phyloP scores from a whole-genome alignment of 108 stramenopile species.

The Cyclotella baltica region DNA sequence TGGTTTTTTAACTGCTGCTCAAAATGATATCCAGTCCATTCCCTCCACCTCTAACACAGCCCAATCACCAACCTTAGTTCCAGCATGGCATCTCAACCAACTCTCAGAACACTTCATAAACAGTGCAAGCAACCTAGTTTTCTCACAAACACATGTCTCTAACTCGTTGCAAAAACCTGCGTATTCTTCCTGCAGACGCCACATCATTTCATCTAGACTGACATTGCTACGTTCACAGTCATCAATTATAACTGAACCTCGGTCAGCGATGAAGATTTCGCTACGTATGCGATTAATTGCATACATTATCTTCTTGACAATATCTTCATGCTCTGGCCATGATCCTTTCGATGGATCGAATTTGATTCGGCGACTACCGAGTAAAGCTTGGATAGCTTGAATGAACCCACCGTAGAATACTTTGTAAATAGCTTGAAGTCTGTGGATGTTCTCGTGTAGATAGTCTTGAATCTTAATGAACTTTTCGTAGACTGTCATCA shows the following conservation, averaged over 20 bases:
- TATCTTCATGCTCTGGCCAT: no score
- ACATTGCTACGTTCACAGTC: no score
- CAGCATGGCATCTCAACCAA: background rate
- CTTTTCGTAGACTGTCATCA: background rate
- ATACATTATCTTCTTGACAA: background rate
- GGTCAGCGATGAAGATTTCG: background rate
- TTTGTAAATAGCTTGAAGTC: conserved; percentile 7
- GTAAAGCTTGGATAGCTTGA: background rate
- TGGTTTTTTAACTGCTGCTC: no score
- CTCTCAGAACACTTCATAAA: conserved; percentile 2
- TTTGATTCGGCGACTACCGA: no score
- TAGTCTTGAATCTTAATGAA: conserved; percentile 6
- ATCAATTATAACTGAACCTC: background rate
- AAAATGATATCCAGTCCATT: no score
- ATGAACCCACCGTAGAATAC: conserved; percentile 14
- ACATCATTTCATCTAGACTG: no score
- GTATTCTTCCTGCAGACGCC: conserved; percentile 4
- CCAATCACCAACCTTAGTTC: background rate
- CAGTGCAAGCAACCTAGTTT: background rate
- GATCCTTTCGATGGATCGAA: no score
- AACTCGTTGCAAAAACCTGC: background rate
- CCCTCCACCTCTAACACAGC: no score
- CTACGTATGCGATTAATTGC: background rate
- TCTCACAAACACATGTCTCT: background rate
- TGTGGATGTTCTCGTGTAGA: no score